A percentile compares a stretch with the other conserved stretches of the same genome.
Evolutionary conservation across 1,284 basidiomycete genomes (phyloP).

Genomic region (Ustilago shanxiensis): DNA sequence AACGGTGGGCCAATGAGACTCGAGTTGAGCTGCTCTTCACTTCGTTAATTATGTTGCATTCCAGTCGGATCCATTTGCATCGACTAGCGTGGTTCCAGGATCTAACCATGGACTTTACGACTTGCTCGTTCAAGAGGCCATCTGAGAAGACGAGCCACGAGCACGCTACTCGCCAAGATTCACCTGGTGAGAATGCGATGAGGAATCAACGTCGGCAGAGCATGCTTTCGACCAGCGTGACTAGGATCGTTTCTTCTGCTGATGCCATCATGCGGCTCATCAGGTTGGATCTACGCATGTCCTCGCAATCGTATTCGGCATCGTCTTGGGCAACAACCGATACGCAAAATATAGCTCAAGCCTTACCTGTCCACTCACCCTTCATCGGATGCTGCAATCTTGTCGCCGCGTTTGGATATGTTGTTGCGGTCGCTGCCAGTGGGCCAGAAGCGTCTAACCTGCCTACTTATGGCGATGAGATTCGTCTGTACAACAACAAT

Average conservation of each 20-base stretch:
- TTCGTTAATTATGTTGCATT: slow-evolving; percentile 17
- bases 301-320: not conserved
- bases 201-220: not conserved
- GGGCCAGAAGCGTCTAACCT: slow-evolving; percentile 16
- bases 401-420: slow-evolving; percentile 27
- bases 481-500: slow-evolving; percentile 13
- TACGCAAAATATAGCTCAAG: not conserved
- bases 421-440: slow-evolving; percentile 26
- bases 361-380: slow-evolving; percentile 21
- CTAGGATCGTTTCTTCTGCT: slow-evolving; percentile 19
- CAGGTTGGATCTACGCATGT: slow-evolving; percentile 16
- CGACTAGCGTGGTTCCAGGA: slow-evolving; percentile 26
- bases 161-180: not conserved
- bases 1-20: slow-evolving; percentile 13
- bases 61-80: slow-evolving; percentile 26
- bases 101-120: slow-evolving; percentile 25
- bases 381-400: slow-evolving; percentile 28
- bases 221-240: slow-evolving; percentile 20
- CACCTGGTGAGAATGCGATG: not conserved
- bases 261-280: slow-evolving; percentile 26
- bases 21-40: slow-evolving; percentile 25
- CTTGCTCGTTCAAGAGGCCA: slow-evolving; percentile 24
- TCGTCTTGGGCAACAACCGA: not conserved
- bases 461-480: slow-evolving; percentile 19
- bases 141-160: not conserved